Percentiles rank a stretch among this genome's conserved stretches.
phyloP scores from a whole-genome alignment of 768 basidiomycete genomes.

The Pisolithus marmoratus region DNA sequence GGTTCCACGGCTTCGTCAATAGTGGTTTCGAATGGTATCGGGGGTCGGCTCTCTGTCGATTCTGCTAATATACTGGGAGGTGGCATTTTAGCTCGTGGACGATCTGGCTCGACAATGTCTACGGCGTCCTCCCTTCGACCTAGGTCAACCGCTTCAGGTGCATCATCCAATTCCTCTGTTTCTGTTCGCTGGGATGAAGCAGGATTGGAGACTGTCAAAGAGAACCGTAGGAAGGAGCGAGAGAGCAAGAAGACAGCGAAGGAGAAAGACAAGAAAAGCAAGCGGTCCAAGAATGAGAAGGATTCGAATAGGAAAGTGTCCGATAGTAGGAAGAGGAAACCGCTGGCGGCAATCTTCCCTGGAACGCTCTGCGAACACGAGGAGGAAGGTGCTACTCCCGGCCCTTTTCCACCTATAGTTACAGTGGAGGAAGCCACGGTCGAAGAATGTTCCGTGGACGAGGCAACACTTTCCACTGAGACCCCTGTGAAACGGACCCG shows the following conservation, averaged over 20 bases:
- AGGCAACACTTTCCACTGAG: conserved; percentile 9
- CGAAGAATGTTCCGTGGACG: conserved; percentile 38
- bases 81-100: conserved; percentile 28
- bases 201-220: conserved; percentile 42
- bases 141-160: conserved; percentile 35
- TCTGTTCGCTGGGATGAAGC: conserved; percentile 47
- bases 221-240: conserved; percentile 37
- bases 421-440: conserved; percentile 48
- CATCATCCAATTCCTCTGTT: conserved; percentile 37
- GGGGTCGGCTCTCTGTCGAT: conserved; percentile 26
- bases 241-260: conserved; percentile 30
- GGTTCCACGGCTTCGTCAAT: conserved; percentile 34
- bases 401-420: conserved; percentile 21
- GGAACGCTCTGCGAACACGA: conserved; percentile 23
- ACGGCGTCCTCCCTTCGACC: conserved; percentile 44
- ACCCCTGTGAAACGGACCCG: conserved; percentile 40
- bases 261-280: conserved; percentile 22
- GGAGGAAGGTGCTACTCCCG: conserved; percentile 5
- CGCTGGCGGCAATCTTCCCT: conserved; percentile 58
- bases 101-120: conserved; percentile 36
- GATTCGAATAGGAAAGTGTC: conserved; percentile 38
- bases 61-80: conserved; percentile 25
- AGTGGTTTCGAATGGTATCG: conserved; percentile 9
- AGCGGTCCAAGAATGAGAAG: conserved; percentile 22
- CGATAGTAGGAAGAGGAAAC: conserved; percentile 50